Conservation (phyloP, 768 basidiomycete genomes). For the Boletus fagicola region DNA sequence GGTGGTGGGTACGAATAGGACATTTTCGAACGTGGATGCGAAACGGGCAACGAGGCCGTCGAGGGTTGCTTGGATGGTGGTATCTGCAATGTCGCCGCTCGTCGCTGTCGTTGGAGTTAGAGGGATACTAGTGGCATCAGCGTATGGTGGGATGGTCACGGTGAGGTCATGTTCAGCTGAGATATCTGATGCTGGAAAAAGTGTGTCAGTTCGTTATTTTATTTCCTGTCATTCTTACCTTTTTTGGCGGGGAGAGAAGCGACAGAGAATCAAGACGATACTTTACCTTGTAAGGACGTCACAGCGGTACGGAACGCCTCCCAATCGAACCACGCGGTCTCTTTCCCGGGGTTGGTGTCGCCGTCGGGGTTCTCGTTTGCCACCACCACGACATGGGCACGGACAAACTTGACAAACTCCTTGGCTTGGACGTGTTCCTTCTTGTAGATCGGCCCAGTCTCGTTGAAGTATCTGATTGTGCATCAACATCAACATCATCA, state of each 20-base stretch:
- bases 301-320: slow-evolving; percentile 1
- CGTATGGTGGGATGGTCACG: neutral
- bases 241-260: neutral
- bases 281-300: neutral
- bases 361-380: neutral
- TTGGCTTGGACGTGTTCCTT: slow-evolving; percentile 2
- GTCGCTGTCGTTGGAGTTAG: neutral
- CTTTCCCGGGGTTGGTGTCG: neutral
- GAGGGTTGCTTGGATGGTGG: neutral
- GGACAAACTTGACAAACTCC: slow-evolving; percentile 7
- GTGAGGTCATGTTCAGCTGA: neutral
- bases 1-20: neutral
- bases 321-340: slow-evolving; percentile 2
- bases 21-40: neutral
- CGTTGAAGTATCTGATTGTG: slow-evolving; percentile 8
- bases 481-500: neutral
- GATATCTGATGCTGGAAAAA: neutral
- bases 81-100: neutral
- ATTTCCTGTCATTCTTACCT: neutral
- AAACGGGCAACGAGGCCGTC: slow-evolving; percentile 6
- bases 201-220: neutral
- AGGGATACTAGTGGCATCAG: neutral
- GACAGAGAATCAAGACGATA: neutral
- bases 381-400: neutral
- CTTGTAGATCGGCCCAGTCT: slow-evolving; percentile 7